phyloP scores from a whole-genome alignment of 768 basidiomycete species.

The Russula emetica region DNA sequence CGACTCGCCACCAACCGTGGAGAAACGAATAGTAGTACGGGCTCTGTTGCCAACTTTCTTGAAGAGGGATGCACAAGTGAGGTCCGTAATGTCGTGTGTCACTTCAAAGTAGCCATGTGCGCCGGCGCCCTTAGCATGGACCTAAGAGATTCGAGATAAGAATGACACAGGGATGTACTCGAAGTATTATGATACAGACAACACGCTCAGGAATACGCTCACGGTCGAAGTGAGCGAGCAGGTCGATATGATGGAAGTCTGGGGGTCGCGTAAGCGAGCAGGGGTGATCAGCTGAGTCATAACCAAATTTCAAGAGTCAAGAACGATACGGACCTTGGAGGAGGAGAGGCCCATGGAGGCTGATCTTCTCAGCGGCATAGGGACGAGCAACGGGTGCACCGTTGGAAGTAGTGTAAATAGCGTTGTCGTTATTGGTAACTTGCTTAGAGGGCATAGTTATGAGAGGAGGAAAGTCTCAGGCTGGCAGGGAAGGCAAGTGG shows the following conservation, averaged over 20 bases:
- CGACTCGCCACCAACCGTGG: slow-evolving; percentile 85
- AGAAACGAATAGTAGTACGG: slow-evolving; percentile 79
- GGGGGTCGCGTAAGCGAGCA: slow-evolving; percentile 27
- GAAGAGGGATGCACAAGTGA: slow-evolving; percentile 69
- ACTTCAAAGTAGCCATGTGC: slow-evolving; percentile 93
- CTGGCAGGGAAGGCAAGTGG: not conserved
- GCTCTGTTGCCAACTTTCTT: slow-evolving; percentile 62
- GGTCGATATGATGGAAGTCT: slow-evolving; percentile 89
- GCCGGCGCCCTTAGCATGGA: slow-evolving; percentile 89
- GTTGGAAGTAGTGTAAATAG: slow-evolving; percentile 80
- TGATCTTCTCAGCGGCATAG: slow-evolving; percentile 74
- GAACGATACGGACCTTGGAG: slow-evolving; percentile 61
- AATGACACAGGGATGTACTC: not conserved
- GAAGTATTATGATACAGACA: slow-evolving; percentile 41
- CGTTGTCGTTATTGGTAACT: slow-evolving; percentile 54
- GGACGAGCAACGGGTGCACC: slow-evolving; percentile 74
- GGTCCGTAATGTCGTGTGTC: slow-evolving; percentile 79
- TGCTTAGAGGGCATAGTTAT: slow-evolving; percentile 62
- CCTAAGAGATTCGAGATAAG: slow-evolving; percentile 39
- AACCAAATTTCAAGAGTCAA: not conserved
- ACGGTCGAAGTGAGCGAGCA: slow-evolving; percentile 88
- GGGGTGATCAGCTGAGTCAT: slow-evolving; percentile 6
- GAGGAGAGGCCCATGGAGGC: slow-evolving; percentile 74
- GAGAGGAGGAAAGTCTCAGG: not conserved
- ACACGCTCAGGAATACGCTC: slow-evolving; percentile 96